Conservation (phyloP, 495 filamentous ascomycete genomes). For the Trichoderma gamsii region DNA sequence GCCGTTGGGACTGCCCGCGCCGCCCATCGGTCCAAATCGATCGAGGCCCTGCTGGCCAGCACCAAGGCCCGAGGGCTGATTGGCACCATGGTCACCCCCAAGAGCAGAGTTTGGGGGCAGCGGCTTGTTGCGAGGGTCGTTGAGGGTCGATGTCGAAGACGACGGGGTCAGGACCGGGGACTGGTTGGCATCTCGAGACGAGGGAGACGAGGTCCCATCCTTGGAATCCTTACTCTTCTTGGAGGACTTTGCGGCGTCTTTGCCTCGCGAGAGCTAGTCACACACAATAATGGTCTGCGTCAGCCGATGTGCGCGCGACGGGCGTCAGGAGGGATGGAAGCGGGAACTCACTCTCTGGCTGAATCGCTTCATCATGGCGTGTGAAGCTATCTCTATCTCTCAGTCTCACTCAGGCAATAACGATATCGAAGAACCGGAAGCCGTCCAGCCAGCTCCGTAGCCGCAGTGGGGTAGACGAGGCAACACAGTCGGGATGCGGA, state of each 20-base stretch:
- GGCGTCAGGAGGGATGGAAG: constrained; percentile 38
- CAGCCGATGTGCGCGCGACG: not conserved
- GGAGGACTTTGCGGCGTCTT: constrained; percentile 85
- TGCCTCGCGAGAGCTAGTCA: constrained; percentile 87
- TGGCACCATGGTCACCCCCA: constrained; percentile 42
- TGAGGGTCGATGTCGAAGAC: constrained; percentile 81
- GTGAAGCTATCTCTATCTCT: constrained; percentile 19
- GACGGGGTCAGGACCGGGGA: constrained; percentile 62
- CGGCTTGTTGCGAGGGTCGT: constrained; percentile 77
- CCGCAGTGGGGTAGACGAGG: constrained; percentile 7
- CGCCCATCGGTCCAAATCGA: constrained; percentile 37
- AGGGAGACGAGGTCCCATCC: constrained; percentile 72
- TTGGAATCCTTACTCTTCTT: constrained; percentile 86
- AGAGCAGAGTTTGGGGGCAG: constrained; percentile 57
- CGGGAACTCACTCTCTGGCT: constrained; percentile 97
- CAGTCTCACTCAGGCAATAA: constrained; percentile 25
- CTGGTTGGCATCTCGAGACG: constrained; percentile 53
- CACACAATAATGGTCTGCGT: constrained; percentile 19
- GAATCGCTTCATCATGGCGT: constrained; percentile 87
- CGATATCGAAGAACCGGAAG: constrained; percentile 3
- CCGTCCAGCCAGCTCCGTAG: constrained; percentile 13
- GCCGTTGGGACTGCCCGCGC: constrained; percentile 47
- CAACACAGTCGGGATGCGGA: constrained; percentile 12
- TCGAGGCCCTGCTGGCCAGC: constrained; percentile 30
- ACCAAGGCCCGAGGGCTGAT: constrained; percentile 26